A percentile compares a stretch with the other conserved stretches of the same genome.
These are phyloP conservation scores for Arabis alpina DNA, from an alignment of 345 rosid genomes.

Conservation along the genomic window DNA sequence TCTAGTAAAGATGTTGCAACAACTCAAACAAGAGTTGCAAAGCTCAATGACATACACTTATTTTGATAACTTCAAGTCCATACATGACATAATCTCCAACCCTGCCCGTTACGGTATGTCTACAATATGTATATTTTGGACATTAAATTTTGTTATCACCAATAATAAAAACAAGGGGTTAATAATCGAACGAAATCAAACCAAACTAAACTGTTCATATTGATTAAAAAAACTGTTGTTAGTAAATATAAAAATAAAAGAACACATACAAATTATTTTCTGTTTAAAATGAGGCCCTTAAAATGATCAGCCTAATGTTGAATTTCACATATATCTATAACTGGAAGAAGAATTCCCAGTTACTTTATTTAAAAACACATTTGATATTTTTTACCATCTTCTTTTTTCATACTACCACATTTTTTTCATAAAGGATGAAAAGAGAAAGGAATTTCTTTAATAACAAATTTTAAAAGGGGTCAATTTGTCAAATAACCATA, in stretches of 20 bases:
- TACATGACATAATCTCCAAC: slow-evolving; percentile 49
- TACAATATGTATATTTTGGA: neutral
- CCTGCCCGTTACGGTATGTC: slow-evolving; percentile 58
- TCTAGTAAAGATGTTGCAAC: slow-evolving; percentile 46
- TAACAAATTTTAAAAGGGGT: too few relatives aligned
- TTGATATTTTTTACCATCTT: too few relatives aligned
- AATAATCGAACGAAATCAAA: neutral
- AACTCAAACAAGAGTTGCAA: slow-evolving; percentile 46
- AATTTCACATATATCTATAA: too few relatives aligned
- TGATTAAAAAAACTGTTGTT: too few relatives aligned
- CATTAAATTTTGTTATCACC: neutral
- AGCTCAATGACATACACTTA: slow-evolving; percentile 55
- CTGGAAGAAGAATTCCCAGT: neutral
- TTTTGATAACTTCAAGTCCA: slow-evolving; percentile 53
- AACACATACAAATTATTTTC: neutral
- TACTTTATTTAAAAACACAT: neutral
- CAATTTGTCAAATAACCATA: too few relatives aligned
- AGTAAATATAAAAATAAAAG: neutral
- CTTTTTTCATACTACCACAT: too few relatives aligned
- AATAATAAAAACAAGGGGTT: neutral
- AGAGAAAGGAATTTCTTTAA: too few relatives aligned
- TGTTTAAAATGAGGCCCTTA: neutral
- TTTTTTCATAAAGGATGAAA: too few relatives aligned
- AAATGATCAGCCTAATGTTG: too few relatives aligned
- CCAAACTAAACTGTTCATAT: neutral